A percentile compares a stretch with the other conserved stretches of the same genome.
Conservation (phyloP, 1,284 basidiomycete genomes). For the Melampsora larici-populina region DNA sequence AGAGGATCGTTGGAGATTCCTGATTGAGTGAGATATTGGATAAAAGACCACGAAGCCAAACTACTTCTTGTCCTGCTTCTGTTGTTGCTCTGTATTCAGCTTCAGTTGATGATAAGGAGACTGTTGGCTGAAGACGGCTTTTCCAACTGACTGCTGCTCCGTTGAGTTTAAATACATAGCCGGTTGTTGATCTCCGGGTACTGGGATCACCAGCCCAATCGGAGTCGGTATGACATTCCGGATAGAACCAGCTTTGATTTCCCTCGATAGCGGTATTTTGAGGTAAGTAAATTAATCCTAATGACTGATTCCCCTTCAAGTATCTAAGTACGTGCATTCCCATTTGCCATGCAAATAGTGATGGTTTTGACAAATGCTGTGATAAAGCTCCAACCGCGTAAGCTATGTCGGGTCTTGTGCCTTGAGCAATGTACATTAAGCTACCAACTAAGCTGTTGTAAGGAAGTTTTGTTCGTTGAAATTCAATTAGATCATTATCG, state of each 20-base stretch:
- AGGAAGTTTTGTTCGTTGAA: background rate
- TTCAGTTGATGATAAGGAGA: too few species aligned
- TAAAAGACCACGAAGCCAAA: slow-evolving; percentile 1
- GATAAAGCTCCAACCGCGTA: slow-evolving; percentile 16
- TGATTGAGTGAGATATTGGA: background rate
- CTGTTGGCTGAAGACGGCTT: slow-evolving; percentile 18
- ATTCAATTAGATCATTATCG: background rate
- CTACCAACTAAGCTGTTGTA: background rate
- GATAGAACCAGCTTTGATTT: background rate
- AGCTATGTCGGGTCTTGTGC: slow-evolving; percentile 11
- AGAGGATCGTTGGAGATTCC: background rate
- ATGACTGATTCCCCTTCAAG: background rate
- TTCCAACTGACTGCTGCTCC: slow-evolving; percentile 28
- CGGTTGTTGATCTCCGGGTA: slow-evolving; percentile 29
- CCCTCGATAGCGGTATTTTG: background rate
- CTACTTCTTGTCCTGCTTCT: slow-evolving; percentile 8
- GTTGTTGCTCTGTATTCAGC: slow-evolving; percentile 32
- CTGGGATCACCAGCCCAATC: slow-evolving; percentile 41
- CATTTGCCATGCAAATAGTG: slow-evolving; percentile 11
- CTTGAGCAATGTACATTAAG: too few species aligned
- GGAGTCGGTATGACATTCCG: slow-evolving; percentile 18
- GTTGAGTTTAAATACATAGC: slow-evolving; percentile 22
- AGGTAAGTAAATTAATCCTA: background rate
- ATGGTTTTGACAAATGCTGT: slow-evolving; percentile 11
- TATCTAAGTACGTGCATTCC: slow-evolving; percentile 12